Evolutionary conservation across 495 filamentous ascomycete species (phyloP), one percentile per base, ranked within the genome.

Genomic region (Mytilinidion resinicola): DNA sequence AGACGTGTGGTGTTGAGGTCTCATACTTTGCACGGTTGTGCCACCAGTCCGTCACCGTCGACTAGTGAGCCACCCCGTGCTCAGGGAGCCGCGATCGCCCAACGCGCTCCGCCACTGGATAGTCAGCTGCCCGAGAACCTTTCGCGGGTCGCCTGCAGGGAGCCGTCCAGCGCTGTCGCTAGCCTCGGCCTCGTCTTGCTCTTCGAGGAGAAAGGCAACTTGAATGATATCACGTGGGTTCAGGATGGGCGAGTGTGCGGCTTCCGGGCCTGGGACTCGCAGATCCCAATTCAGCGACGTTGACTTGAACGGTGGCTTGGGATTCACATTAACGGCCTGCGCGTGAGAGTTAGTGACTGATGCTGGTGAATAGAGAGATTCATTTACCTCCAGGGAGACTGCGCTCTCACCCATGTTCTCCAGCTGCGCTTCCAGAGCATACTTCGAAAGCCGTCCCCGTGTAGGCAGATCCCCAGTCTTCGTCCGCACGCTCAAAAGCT

Each of bases 51-150:
- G 34, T 66, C 78, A 76, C 68, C 73, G 78, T 64, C 80, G 74
- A 54, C 79, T 83, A 42, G 89, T 83, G 57, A 98, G 72, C 76
- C 85, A 91, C 20, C 91, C 90, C 15, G 93, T 98, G 36, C 82
- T 87, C 65, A 98, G 76, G 65, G 85, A 88, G 5, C 93, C 93
- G 61, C 83, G 80, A 73, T 95, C 91, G 3, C 93, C 93, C 87
- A 96, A 91, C 56, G 86, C 80, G 51, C 85, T 85, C 56, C 90
- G 77, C 93, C 93, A 98, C 60, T 88, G 84, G 43, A 98, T 85
- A 38, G 82, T 85, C 62, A 98, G 73, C 53, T 93, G 85, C 33
- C 93, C 93, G 59, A 98, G 78, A 6, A 83, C 77, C 81, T 78
- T 21, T 81, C 85, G 63, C 85, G 82, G 44, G 76, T 78, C 59